Conservation (phyloP, 306 rosid genomes). For the Carpinus fangiana region DNA sequence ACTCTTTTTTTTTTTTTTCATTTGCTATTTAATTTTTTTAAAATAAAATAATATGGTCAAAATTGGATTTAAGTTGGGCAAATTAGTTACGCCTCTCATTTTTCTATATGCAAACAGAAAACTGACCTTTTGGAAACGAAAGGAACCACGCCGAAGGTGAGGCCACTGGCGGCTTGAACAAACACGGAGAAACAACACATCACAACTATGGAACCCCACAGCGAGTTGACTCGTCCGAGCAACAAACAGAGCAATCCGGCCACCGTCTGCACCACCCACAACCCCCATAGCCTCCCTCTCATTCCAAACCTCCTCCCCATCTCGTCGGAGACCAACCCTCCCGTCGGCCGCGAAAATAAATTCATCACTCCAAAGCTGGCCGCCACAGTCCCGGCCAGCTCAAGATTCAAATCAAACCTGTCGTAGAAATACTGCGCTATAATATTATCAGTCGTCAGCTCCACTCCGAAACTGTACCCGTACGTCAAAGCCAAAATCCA, state of each 20-base stretch:
- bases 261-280: constrained; percentile 50
- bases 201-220: constrained; percentile 49
- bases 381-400: constrained; percentile 50
- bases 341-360: constrained; percentile 51
- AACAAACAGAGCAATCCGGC: constrained; percentile 49
- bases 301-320: constrained; percentile 54
- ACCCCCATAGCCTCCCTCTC: constrained; percentile 60
- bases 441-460: constrained; percentile 53
- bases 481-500: constrained; percentile 51
- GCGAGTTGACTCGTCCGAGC: constrained; percentile 46
- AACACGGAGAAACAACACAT: constrained; percentile 52
- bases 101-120: neutral
- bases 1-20: too few species aligned
- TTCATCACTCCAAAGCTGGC: constrained; percentile 63
- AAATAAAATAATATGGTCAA: too few species aligned
- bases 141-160: constrained; percentile 60
- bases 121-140: constrained; percentile 55
- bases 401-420: constrained; percentile 43
- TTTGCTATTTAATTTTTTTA: too few species aligned
- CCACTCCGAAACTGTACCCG: constrained; percentile 52
- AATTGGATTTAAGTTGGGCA: too few species aligned
- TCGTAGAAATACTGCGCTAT: constrained; percentile 59
- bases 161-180: constrained; percentile 59
- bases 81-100: too few species aligned
- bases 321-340: constrained; percentile 48